phyloP scores from a whole-genome alignment of 1,139 yeast genomes.

The Candida sanyaensis region DNA sequence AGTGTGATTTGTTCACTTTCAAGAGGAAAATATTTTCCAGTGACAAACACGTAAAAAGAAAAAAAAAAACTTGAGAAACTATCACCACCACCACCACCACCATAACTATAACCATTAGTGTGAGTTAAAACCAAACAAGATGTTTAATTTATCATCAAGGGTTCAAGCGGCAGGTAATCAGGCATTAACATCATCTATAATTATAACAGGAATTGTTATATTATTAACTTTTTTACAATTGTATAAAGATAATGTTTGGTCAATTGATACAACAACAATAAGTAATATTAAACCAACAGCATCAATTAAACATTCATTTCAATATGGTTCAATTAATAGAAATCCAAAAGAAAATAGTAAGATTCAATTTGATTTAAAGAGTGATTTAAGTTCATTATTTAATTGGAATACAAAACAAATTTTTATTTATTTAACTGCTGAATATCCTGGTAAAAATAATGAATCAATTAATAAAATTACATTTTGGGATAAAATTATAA shows the following conservation, averaged over 20 bases:
- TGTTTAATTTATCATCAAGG: slow-evolving; percentile 44
- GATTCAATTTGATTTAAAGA: slow-evolving; percentile 69
- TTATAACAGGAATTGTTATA: slow-evolving; percentile 48
- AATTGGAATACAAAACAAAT: slow-evolving; percentile 98
- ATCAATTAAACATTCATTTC: slow-evolving; percentile 61
- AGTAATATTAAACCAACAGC: slow-evolving; percentile 42
- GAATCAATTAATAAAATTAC: slow-evolving; percentile 67
- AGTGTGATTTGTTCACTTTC: too few relatives aligned
- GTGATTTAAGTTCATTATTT: slow-evolving; percentile 69
- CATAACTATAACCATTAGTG: not conserved
- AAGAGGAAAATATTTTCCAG: too few relatives aligned
- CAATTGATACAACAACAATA: slow-evolving; percentile 40
- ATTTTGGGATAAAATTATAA: slow-evolving; percentile 87
- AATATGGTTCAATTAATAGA: slow-evolving; percentile 70
- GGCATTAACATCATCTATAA: slow-evolving; percentile 53
- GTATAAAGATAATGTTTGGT: slow-evolving; percentile 44
- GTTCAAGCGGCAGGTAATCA: slow-evolving; percentile 59
- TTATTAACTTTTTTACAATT: slow-evolving; percentile 54
- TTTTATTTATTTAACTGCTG: slow-evolving; percentile 86
- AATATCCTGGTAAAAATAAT: slow-evolving; percentile 65
- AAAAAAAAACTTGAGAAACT: not conserved
- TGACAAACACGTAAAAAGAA: not conserved
- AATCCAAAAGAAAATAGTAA: slow-evolving; percentile 80
- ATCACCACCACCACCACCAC: not conserved
- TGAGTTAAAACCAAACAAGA: slow-evolving; percentile 11